phyloP scores from a whole-genome alignment of 2,329 filamentous ascomycete species.

The Aspergillus proliferans region DNA sequence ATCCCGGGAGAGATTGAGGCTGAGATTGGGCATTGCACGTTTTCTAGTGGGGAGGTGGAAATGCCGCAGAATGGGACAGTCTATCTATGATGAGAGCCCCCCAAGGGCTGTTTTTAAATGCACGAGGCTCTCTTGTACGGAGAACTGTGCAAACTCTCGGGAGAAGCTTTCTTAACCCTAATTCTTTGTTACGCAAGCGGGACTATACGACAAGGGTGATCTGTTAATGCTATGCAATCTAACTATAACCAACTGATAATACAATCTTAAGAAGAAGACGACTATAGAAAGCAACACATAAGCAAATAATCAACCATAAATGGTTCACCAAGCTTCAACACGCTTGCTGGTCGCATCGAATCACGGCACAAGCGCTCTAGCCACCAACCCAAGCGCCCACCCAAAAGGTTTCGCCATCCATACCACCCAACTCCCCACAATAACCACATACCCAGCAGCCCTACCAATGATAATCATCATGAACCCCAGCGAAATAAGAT shows the following conservation, averaged over 20 bases:
- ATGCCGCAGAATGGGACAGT: not conserved
- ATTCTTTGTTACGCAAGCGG: too few relatives aligned
- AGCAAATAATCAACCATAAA: not conserved
- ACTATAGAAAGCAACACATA: not conserved
- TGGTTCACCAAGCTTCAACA: too few relatives aligned
- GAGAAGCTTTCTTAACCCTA: too few relatives aligned
- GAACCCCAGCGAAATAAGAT: slow-evolving; percentile 28
- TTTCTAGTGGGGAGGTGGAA: not conserved
- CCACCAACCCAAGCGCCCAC: slow-evolving; percentile 24
- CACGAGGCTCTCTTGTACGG: too few relatives aligned
- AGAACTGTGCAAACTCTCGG: too few relatives aligned
- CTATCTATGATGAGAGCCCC: not conserved
- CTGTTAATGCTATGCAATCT: too few relatives aligned
- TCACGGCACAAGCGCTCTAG: slow-evolving; percentile 21
- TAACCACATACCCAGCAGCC: slow-evolving; percentile 24
- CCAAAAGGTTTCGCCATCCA: slow-evolving; percentile 32
- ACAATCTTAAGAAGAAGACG: too few relatives aligned
- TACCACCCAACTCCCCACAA: slow-evolving; percentile 30
- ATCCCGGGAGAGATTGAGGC: not conserved
- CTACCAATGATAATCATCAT: slow-evolving; percentile 25
- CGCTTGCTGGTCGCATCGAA: not conserved
- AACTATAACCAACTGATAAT: too few relatives aligned
- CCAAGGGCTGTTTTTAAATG: too few relatives aligned
- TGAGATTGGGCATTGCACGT: not conserved
- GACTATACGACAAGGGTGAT: too few relatives aligned